Evolutionary conservation across 2,329 filamentous ascomycete species (phyloP), one percentile per base, ranked within the genome.

Genomic region (Fusarium veterinarium): DNA sequence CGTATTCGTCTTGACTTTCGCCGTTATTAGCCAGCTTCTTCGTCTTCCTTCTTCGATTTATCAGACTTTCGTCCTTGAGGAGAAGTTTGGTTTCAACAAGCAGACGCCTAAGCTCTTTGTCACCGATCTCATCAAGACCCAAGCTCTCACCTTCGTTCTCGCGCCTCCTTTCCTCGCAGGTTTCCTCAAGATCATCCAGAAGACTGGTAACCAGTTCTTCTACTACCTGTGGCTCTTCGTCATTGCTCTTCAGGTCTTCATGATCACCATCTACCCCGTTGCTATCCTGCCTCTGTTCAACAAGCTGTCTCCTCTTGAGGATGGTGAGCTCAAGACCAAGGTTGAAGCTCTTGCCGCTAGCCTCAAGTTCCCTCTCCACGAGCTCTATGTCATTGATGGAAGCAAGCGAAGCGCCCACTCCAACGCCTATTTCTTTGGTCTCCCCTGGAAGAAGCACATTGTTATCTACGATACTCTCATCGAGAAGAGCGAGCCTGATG

Each of bases 401-500:
- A 95, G 92, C 85, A 96, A 95, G 86, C 89, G 94, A 78, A 94
- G 91, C 80, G 92, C 93, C 37, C 94, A 97, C 85, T 94, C 92
- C 83, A 97, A 97, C 81, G 94, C 94, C 38, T 96, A 97, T 84
- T 99, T 99, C 86, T 98, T 97, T 78, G 96, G 96, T 68, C 89
- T 99, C 62, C 96, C 96, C 45, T 99, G 95, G 95, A 98, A 98
- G 89, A 98, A 98, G 89, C 97, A 98, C 86, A 99, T 99, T 86
- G 96, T 99, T 79, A 97, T 99, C 80, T 99, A 97, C 81, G 96
- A 99, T 81, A 99, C 97, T 9, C 85, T 99, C 72, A 95, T 99
- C 71, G 95, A 98, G 84, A 97, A 98, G 89, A 96, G 93, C 81
- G 91, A 95, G 71, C 91, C 93, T 8, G 89, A 96, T 79, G 96